phyloP scores from a whole-genome alignment of 768 basidiomycete species.

The Calocera viscosa region DNA sequence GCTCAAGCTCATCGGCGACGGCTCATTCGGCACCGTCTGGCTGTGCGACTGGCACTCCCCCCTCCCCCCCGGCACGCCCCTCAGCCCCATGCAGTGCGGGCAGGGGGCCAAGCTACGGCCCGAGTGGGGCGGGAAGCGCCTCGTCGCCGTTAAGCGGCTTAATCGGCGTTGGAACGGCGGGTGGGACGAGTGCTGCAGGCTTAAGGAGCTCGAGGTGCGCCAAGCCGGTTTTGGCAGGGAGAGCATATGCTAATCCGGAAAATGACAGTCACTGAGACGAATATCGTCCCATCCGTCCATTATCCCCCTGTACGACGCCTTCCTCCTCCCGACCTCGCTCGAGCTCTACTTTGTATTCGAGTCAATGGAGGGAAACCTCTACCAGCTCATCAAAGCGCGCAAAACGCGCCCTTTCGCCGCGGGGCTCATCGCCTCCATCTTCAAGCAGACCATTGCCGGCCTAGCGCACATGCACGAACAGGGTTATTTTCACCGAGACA shows the following conservation, averaged over 20 bases:
- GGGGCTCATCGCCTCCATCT: slow-evolving; percentile 89
- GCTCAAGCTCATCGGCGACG: slow-evolving; percentile 93
- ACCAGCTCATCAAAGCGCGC: slow-evolving; percentile 95
- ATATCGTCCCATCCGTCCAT: slow-evolving; percentile 95
- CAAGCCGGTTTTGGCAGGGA: slow-evolving; percentile 13
- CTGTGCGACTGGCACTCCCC: slow-evolving; percentile 98
- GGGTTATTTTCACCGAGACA: slow-evolving; percentile 98
- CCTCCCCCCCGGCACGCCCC: slow-evolving; percentile 76
- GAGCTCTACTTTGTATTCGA: slow-evolving; percentile 99
- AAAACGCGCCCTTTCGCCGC: slow-evolving; percentile 93
- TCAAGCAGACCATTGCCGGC: slow-evolving; percentile 80
- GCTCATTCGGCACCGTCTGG: slow-evolving; percentile 97
- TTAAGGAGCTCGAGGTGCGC: slow-evolving; percentile 89
- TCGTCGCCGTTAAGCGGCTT: slow-evolving; percentile 97
- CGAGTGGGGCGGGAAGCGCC: slow-evolving; percentile 86
- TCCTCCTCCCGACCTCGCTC: slow-evolving; percentile 87
- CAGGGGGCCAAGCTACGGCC: slow-evolving; percentile 60
- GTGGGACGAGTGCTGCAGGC: slow-evolving; percentile 90
- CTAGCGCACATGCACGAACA: slow-evolving; percentile 82
- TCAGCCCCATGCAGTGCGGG: slow-evolving; percentile 93
- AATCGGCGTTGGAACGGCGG: slow-evolving; percentile 96
- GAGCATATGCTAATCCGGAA: not conserved
- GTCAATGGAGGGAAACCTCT: slow-evolving; percentile 99
- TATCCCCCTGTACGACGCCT: slow-evolving; percentile 97
- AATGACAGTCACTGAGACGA: slow-evolving; percentile 70